Conservation (phyloP, 2,329 filamentous ascomycete genomes). For the Calcarisporium arbuscula region DNA sequence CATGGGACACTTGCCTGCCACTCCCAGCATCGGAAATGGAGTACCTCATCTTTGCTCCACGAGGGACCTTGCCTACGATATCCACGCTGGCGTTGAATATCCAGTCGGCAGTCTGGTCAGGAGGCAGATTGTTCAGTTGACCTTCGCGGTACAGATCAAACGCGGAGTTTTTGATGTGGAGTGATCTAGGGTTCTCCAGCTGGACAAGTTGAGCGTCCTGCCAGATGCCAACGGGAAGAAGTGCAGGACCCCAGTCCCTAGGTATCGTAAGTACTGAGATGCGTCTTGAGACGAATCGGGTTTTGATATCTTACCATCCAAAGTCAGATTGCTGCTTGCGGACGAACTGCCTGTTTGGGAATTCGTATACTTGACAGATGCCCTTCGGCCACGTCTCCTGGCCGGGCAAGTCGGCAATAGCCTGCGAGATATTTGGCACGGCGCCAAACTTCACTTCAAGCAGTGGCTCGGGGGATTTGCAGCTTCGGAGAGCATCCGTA, state of each 20-base stretch:
- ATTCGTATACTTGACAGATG: slow-evolving; percentile 8
- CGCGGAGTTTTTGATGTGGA: slow-evolving; percentile 32
- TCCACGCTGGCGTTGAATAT: slow-evolving; percentile 56
- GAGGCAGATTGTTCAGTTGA: slow-evolving; percentile 51
- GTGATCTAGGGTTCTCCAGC: slow-evolving; percentile 22
- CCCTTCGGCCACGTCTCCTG: slow-evolving; percentile 5
- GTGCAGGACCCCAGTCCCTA: slow-evolving; percentile 58
- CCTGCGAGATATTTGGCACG: slow-evolving; percentile 12
- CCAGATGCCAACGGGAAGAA: slow-evolving; percentile 57
- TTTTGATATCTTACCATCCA: too few relatives aligned
- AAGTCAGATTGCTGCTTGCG: slow-evolving; percentile 58
- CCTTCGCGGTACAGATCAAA: slow-evolving; percentile 53
- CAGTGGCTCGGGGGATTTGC: slow-evolving; percentile 6
- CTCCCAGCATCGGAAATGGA: slow-evolving; percentile 36
- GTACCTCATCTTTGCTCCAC: slow-evolving; percentile 36
- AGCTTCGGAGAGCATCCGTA: slow-evolving; percentile 31
- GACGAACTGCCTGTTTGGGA: slow-evolving; percentile 25
- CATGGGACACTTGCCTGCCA: slow-evolving; percentile 33
- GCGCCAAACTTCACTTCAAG: slow-evolving; percentile 16
- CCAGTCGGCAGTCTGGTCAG: slow-evolving; percentile 51
- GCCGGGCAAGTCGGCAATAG: slow-evolving; percentile 3
- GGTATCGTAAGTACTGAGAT: too few relatives aligned
- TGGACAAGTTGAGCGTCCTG: slow-evolving; percentile 51
- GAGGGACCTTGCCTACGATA: slow-evolving; percentile 42
- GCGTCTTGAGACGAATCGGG: too few relatives aligned